Percentiles rank a stretch among this genome's conserved stretches.
phyloP scores from a whole-genome alignment of 805 yeast species.

The Lipomyces oligophaga region DNA sequence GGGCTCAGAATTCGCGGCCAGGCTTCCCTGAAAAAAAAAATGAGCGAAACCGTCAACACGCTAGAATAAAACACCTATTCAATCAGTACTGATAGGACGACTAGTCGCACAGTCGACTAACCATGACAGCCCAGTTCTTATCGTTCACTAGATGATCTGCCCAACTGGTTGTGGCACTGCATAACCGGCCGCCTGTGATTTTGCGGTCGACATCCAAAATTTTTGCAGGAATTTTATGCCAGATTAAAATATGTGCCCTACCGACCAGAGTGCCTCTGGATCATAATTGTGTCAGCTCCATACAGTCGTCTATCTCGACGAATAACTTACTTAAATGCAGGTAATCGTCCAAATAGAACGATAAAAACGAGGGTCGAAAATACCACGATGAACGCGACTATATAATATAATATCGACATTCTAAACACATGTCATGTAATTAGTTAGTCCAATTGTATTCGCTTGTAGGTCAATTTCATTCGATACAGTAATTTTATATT shows the following conservation, averaged over 20 bases:
- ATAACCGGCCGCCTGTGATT: conserved; percentile 26
- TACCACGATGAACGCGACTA: conserved; percentile 29
- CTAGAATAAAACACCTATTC: conserved; percentile 18
- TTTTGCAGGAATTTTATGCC: conserved; percentile 24
- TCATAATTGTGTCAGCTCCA: neutral
- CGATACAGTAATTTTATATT: too few species aligned
- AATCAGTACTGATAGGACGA: neutral
- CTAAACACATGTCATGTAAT: too few species aligned
- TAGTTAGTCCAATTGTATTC: too few species aligned
- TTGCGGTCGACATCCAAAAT: conserved; percentile 19
- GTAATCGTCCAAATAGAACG: conserved; percentile 38
- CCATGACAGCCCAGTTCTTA: conserved; percentile 31
- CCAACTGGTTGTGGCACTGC: neutral
- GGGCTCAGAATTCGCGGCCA: conserved; percentile 19
- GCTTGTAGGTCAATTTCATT: too few species aligned
- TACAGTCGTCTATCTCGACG: neutral
- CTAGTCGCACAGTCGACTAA: neutral
- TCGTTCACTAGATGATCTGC: conserved; percentile 27
- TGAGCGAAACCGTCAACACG: conserved; percentile 20
- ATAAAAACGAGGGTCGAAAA: conserved; percentile 35
- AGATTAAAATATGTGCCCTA: conserved; percentile 25
- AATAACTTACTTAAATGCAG: conserved; percentile 33
- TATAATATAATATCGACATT: conserved; percentile 17
- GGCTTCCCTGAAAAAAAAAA: conserved; percentile 24
- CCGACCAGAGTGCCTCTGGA: conserved; percentile 31